Base-by-base conservation (phyloP, 345 rosid genomes). In the Sonneratia alba region DNA sequence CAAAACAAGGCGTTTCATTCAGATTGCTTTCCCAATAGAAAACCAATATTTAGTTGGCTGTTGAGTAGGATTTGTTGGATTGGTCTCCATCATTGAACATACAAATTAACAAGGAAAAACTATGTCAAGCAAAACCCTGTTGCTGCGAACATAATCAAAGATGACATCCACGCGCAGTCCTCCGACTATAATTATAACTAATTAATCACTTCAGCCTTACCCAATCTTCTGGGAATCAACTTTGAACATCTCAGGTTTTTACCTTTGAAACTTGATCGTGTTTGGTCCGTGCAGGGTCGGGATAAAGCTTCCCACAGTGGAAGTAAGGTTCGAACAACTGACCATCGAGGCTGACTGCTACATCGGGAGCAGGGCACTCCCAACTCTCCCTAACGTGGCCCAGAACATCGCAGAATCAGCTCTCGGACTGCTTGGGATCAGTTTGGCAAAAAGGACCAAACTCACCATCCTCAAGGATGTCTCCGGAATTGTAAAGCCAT, bases 391-490 rank as follows among this genome's bases (percentile, higher is more conserved):
- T 16, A 94, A 94, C 72, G 84, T 71, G 19, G 88, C 89, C 5
- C 76, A 84, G 78, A 89, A 94, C 79, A 72, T 87, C 49, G 84
- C 77, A 21, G 98, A 94, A 37, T 89, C 96, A n/a, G 83, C 77
- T 18, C 71, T 94, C 24, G 79, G 85, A 3, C 0, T 83, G 74
- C 16, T 86, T 42, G 96, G 98, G 53, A 84, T 91, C 40, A 70
- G 72, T 24, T 70, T 88, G 72, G 87, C 96, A 34, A 85, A 91
- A 74, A 83, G 75, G 69, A 85, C 92, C 7, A 88, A 87, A 57
- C 86, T 91, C 74, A 93, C 92, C 1, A 91, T 93, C 49, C 91
- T 93, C 61, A 88, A 93, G 79, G 88, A 91, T 36, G 88, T 83
- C 15, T 86, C 96, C 0, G 98, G 97, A 1, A 73, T 83, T 27